Base-by-base conservation (phyloP, 2,329 filamentous ascomycete species). In the Amauroascus verrucosus region DNA sequence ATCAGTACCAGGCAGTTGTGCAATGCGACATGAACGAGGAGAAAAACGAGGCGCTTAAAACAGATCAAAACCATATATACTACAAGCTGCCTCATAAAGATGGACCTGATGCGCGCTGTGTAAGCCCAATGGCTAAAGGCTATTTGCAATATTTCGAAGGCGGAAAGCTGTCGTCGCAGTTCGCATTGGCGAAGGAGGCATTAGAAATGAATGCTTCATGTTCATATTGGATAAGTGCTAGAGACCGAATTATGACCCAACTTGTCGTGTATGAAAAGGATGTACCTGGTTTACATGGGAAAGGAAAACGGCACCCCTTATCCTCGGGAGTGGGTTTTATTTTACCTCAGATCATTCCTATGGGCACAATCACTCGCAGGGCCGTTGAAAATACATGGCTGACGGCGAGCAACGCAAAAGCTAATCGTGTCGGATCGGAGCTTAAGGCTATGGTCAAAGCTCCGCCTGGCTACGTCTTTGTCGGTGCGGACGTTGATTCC, bases 301-400 rank as follows among this genome's bases (percentile, higher is more conserved):
- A 49, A 56, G 58, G 14, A 61, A 64, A 35, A 53, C 6, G 38
- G 41, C 22, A 56, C 59, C 8, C 61, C 60, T 55, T 65, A 1
- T 30, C 48, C 3, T 63, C 62, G 9, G 68, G 74, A 24, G 63
- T 79, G n/a, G 93, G 93, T 1, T 95, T 88, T 63, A 98, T 98
- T 57, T 70, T 98, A 18, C 93, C 93, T 0, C 93, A 98, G 64
- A 77, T 98, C 56, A 96, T 98, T 53, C 93, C 93, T 0, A 98
- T 98, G 93, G 93, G 93, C 14, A 98, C 94, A 6, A 88, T 98
- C 58, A 98, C 93, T 1, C 81, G 93, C 49, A 80, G 93, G 64
- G 88, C 91, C 0, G 93, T 98, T 6, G 93, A 98, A 63, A 97
- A 96, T 59, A 98, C 93, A 0, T 98, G 94, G 93, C 79, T 98